Evolutionary conservation across 1,139 yeast genomes (phyloP).

Genomic region (Saccharomyces hybrid): DNA sequence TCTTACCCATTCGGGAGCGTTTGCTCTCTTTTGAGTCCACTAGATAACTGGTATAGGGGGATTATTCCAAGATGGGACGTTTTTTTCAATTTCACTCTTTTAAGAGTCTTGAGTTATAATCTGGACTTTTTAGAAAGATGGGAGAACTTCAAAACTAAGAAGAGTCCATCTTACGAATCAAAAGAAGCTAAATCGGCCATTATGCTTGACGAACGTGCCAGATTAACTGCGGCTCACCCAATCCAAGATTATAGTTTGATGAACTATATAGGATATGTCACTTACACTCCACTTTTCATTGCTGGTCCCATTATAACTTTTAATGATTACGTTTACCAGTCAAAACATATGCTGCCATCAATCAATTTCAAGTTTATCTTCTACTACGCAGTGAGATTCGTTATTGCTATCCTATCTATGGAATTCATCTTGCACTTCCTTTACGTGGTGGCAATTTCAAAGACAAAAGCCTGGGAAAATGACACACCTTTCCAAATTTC

Average conservation of each 20-base stretch:
- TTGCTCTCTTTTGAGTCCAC: constrained; percentile 33
- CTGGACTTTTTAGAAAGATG: constrained; percentile 58
- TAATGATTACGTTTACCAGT: constrained; percentile 80
- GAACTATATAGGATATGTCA: constrained; percentile 66
- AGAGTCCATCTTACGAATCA: constrained; percentile 6
- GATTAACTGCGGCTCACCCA: constrained; percentile 61
- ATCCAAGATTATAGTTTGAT: constrained; percentile 46
- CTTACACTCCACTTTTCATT: constrained; percentile 82
- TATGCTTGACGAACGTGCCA: constrained; percentile 47
- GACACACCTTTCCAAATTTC: constrained; percentile 87
- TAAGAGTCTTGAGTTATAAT: constrained; percentile 76
- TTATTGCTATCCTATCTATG: constrained; percentile 74
- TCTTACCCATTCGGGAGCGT: constrained; percentile 43
- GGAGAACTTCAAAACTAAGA: constrained; percentile 16
- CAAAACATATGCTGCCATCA: constrained; percentile 40
- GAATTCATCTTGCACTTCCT: constrained; percentile 78
- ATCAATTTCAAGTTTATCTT: constrained; percentile 45
- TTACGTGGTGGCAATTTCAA: constrained; percentile 87
- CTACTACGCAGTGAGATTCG: constrained; percentile 58
- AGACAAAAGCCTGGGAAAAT: constrained; percentile 79
- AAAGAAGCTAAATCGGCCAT: constrained; percentile 25
- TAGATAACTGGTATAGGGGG: constrained; percentile 61
- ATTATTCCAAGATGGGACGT: constrained; percentile 91
- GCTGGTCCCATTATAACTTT: constrained; percentile 93
- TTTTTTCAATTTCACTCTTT: constrained; percentile 78